Percentiles rank a stretch among this genome's conserved stretches.
These are phyloP conservation scores for Sporothrix curviconia DNA, from an alignment of 2,329 filamentous ascomycete species.

Conservation along the genomic window DNA sequence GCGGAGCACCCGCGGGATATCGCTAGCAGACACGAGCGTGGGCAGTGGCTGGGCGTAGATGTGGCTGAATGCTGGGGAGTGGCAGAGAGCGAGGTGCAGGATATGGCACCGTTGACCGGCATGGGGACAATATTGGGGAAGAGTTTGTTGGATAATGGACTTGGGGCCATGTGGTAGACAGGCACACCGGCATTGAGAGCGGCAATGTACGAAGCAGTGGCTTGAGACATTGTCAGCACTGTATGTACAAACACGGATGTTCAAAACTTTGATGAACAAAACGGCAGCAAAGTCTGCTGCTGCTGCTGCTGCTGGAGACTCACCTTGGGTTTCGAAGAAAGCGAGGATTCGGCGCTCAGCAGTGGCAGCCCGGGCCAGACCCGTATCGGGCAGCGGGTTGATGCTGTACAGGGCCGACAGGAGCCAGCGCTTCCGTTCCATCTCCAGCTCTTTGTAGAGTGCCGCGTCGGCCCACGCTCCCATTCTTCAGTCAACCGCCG, in stretches of 20 bases:
- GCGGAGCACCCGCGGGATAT: constrained; percentile 50
- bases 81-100: constrained; percentile 30
- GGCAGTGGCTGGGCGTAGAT: constrained; percentile 51
- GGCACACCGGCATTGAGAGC: constrained; percentile 34
- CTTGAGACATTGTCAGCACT: no score
- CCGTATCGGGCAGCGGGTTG: constrained; percentile 28
- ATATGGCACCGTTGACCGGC: constrained; percentile 29
- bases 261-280: no score
- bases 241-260: no score
- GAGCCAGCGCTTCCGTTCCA: constrained; percentile 32
- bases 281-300: no score
- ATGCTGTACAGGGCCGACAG: constrained; percentile 40
- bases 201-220: constrained; percentile 44
- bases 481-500: constrained; percentile 48
- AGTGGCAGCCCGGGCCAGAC: constrained; percentile 6
- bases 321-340: constrained; percentile 47
- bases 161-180: constrained; percentile 41
- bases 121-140: constrained; percentile 37
- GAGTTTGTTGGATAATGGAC: constrained; percentile 32
- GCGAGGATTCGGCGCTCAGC: constrained; percentile 34
- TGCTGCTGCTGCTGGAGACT: no score
- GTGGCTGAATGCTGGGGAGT: constrained; percentile 39
- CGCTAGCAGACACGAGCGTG: constrained; percentile 47
- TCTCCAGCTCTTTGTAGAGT: constrained; percentile 45
- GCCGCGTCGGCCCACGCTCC: constrained; percentile 41